phyloP scores from a whole-genome alignment of 805 yeast species.

The Saccharomyces kudriavzevii region DNA sequence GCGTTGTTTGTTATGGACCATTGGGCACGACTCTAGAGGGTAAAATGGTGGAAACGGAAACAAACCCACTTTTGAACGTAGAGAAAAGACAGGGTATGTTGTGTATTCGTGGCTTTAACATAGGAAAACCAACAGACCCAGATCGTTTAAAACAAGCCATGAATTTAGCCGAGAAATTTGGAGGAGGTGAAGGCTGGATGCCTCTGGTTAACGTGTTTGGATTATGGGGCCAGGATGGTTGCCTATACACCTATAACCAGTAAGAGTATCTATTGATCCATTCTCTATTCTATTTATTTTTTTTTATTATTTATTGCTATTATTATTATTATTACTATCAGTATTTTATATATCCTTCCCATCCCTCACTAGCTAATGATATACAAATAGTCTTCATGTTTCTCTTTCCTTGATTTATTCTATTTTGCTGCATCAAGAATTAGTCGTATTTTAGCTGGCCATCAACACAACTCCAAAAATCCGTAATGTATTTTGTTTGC shows the following conservation, averaged over 20 bases:
- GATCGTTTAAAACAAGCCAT: slow-evolving; percentile 26
- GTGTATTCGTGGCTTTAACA: slow-evolving; percentile 54
- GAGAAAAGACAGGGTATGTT: slow-evolving; percentile 42
- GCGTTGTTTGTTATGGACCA: slow-evolving; percentile 44
- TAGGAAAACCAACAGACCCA: slow-evolving; percentile 43
- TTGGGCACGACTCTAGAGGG: slow-evolving; percentile 53
- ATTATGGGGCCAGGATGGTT: slow-evolving; percentile 63
- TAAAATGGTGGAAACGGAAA: slow-evolving; percentile 38
- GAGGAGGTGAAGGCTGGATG: slow-evolving; percentile 45
- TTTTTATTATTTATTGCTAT: neutral
- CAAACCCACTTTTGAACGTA: slow-evolving; percentile 25
- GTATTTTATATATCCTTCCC: neutral
- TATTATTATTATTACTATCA: neutral
- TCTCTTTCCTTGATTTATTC: neutral
- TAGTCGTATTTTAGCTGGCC: slow-evolving; percentile 40
- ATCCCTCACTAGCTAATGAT: neutral
- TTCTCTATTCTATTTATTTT: neutral
- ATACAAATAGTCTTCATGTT: neutral
- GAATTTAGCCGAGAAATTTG: slow-evolving; percentile 25
- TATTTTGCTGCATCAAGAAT: neutral
- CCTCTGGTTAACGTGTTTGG: slow-evolving; percentile 48
- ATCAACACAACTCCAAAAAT: slow-evolving; percentile 44
- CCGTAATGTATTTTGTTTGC: slow-evolving; percentile 39
- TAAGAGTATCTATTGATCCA: neutral
- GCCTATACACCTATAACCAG: slow-evolving; percentile 44